Conservation (phyloP, 2,329 filamentous ascomycete genomes). For the Truncatella angustata region DNA sequence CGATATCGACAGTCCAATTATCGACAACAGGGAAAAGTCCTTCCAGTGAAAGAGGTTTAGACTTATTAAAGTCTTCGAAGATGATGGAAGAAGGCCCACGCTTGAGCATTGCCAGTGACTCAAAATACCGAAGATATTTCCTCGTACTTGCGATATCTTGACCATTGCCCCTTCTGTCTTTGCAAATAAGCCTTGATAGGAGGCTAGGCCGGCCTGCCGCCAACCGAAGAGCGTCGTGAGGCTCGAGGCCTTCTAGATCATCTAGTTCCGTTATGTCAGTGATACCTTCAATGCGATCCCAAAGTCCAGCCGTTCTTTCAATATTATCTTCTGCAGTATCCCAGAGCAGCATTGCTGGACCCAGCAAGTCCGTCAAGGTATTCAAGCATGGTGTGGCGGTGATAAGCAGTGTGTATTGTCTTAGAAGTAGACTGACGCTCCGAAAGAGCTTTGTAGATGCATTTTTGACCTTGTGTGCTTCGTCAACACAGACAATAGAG, state of each 20-base stretch:
- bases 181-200: background rate
- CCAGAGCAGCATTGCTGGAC: constrained; percentile 23
- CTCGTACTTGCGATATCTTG: constrained; percentile 20
- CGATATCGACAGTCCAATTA: constrained; percentile 23
- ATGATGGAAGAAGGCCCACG: constrained; percentile 24
- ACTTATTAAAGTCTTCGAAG: constrained; percentile 17
- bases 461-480: constrained; percentile 27
- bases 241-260: background rate
- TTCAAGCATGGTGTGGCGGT: constrained; percentile 28
- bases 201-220: background rate
- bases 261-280: background rate
- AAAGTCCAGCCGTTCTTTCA: background rate
- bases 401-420: constrained; percentile 25
- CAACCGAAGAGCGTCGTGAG: background rate
- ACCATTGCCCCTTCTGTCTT: background rate
- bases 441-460: constrained; percentile 19
- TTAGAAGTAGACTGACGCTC: constrained; percentile 21
- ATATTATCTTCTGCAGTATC: constrained; percentile 7
- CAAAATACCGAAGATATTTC: constrained; percentile 22
- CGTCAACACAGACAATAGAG: constrained; percentile 28
- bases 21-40: constrained; percentile 23
- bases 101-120: constrained; percentile 25
- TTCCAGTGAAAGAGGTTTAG: constrained; percentile 17
- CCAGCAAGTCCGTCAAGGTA: constrained; percentile 22
- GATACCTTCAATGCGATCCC: background rate